Conservation (phyloP, 495 filamentous ascomycete genomes). For the Penicillium malachiteum region DNA sequence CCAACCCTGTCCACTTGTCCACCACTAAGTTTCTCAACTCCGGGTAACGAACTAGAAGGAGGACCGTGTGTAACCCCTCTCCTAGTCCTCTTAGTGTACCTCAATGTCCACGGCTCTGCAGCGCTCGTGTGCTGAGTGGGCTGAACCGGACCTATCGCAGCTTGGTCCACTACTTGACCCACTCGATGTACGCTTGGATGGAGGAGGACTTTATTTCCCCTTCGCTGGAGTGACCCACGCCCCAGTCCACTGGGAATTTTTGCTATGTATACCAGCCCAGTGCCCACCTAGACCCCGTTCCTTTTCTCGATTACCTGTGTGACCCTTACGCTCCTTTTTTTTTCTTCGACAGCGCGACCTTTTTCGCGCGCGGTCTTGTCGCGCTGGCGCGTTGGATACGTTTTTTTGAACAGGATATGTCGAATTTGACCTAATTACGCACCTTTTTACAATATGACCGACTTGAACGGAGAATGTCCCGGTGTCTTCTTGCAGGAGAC, state of each 20-base stretch:
- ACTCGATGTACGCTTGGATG: neutral
- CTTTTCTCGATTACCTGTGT: conserved; percentile 2
- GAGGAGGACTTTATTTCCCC: neutral
- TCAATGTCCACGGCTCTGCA: neutral
- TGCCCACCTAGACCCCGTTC: conserved; percentile 13
- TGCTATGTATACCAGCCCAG: conserved; percentile 15
- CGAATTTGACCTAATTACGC: conserved; percentile 4
- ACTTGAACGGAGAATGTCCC: conserved; percentile 54
- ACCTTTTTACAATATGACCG: conserved; percentile 24
- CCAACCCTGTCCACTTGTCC: no score
- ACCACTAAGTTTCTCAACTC: no score
- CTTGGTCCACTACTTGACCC: neutral
- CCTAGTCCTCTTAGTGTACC: neutral
- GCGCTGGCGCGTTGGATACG: conserved; percentile 29
- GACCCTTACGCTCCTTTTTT: neutral
- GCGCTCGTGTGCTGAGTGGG: conserved; percentile 13
- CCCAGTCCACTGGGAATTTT: neutral
- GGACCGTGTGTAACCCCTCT: neutral
- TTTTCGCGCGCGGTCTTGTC: conserved; percentile 15
- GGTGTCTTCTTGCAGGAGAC: conserved; percentile 62
- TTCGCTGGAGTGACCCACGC: neutral
- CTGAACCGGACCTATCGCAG: neutral
- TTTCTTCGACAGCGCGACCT: conserved; percentile 6
- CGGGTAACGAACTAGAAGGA: neutral
- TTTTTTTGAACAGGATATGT: conserved; percentile 16